A percentile compares a stretch with the other conserved stretches of the same genome.
These are phyloP conservation scores for Amanita polypyramis DNA, from an alignment of 768 basidiomycete genomes.

Conservation along the genomic window DNA sequence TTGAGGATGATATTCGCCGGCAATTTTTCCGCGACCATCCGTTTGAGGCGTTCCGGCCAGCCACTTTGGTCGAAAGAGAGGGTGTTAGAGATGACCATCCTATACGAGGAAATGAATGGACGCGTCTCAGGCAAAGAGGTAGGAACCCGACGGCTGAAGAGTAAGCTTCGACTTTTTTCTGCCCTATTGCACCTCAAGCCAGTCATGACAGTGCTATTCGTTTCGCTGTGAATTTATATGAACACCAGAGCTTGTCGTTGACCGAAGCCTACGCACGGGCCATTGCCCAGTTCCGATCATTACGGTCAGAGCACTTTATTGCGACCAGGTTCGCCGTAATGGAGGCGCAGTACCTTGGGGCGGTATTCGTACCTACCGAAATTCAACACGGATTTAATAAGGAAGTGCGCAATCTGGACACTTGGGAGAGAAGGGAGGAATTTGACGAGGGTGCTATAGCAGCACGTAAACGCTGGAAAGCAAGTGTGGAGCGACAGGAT, in stretches of 20 bases:
- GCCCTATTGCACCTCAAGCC: slow-evolving; percentile 7
- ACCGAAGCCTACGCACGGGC: slow-evolving; percentile 74
- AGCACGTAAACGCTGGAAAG: slow-evolving; percentile 72
- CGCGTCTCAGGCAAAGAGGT: slow-evolving; percentile 67
- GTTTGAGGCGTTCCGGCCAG: slow-evolving; percentile 85
- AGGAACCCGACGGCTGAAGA: slow-evolving; percentile 83
- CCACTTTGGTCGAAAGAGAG: slow-evolving; percentile 63
- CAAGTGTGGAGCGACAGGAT: slow-evolving; percentile 37
- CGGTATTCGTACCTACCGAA: slow-evolving; percentile 47
- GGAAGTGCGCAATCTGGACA: slow-evolving; percentile 50
- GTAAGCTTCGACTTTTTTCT: slow-evolving; percentile 36
- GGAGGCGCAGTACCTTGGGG: slow-evolving; percentile 75
- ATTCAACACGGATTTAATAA: slow-evolving; percentile 50
- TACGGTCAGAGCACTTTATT: slow-evolving; percentile 78
- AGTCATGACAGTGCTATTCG: slow-evolving; percentile 50
- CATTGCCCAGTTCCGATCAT: slow-evolving; percentile 76
- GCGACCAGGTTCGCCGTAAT: slow-evolving; percentile 64
- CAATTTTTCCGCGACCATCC: slow-evolving; percentile 96
- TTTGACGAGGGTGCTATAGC: slow-evolving; percentile 49
- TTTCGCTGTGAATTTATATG: slow-evolving; percentile 72
- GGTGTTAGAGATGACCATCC: slow-evolving; percentile 45
- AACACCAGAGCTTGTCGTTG: slow-evolving; percentile 50
- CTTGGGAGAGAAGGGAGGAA: slow-evolving; percentile 46
- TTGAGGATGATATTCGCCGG: slow-evolving; percentile 77
- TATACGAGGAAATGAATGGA: slow-evolving; percentile 59